Conservation (phyloP, 179 eudicot genomes). For the Silene vulgaris region DNA sequence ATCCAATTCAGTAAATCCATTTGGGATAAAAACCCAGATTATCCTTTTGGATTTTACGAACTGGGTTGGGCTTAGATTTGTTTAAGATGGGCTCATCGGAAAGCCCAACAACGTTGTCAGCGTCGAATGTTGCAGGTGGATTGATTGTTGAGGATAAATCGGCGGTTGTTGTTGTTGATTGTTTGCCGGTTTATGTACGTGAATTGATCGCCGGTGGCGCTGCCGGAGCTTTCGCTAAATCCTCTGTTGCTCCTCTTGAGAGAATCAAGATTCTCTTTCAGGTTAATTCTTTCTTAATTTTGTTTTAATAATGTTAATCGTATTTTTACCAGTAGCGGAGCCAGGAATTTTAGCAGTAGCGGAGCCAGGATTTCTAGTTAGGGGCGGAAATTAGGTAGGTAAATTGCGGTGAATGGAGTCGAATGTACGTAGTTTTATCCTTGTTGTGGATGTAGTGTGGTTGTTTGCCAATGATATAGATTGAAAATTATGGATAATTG, state of each 20-base stretch:
- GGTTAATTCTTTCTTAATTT: neutral
- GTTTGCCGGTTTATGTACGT: conserved; percentile 69
- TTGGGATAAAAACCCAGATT: neutral
- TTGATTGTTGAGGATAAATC: conserved; percentile 47
- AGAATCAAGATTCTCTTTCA: conserved; percentile 88
- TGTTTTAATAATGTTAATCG: neutral
- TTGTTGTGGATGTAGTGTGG: neutral
- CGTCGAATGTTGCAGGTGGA: conserved; percentile 48
- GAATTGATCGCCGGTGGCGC: conserved; percentile 97
- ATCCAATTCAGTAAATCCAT: neutral
- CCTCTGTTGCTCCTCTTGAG: conserved; percentile 92
- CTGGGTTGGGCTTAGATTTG: conserved; percentile 12
- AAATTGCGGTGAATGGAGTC: too few relatives aligned
- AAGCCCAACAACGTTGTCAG: conserved; percentile 44
- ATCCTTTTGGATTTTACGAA: neutral
- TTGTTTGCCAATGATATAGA: neutral
- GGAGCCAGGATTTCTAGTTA: too few relatives aligned
- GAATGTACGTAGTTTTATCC: too few relatives aligned
- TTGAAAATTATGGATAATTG: too few relatives aligned
- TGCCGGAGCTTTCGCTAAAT: conserved; percentile 87
- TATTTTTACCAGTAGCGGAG: too few relatives aligned
- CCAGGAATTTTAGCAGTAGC: too few relatives aligned
- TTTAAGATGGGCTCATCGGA: conserved; percentile 65
- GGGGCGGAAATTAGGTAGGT: too few relatives aligned
- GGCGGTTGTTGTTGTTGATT: conserved; percentile 40